phyloP scores from a whole-genome alignment of 2,329 filamentous ascomycete genomes.

The Botrytis porri region DNA sequence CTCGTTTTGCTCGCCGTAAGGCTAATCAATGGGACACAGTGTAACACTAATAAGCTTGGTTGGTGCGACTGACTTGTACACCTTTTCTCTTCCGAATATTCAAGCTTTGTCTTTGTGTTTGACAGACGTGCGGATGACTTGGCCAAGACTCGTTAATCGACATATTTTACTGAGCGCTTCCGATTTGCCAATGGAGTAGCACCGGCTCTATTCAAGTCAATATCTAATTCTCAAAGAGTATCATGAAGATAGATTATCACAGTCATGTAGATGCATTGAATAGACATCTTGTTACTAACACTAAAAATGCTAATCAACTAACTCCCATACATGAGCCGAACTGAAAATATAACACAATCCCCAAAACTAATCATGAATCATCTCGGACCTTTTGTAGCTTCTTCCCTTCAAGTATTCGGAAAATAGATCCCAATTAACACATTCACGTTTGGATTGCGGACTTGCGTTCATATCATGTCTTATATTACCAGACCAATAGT shows the following conservation, averaged over 20 bases:
- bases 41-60: neutral
- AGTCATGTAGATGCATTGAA: neutral
- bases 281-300: neutral
- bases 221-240: neutral
- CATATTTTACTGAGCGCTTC: neutral
- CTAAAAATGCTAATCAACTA: neutral
- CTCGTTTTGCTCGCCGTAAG: neutral
- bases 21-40: neutral
- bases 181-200: neutral
- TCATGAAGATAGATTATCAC: neutral
- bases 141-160: neutral
- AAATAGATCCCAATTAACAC: conserved; percentile 13
- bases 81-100: neutral
- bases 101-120: neutral
- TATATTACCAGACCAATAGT: conserved; percentile 16
- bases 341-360: neutral
- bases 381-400: conserved; percentile 3
- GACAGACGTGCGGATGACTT: conserved; percentile 1
- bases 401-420: conserved; percentile 14
- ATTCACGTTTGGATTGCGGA: conserved; percentile 10
- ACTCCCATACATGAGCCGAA: neutral
- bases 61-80: neutral
- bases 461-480: conserved; percentile 16
- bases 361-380: conserved; percentile 10
- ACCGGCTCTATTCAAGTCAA: neutral